Percentiles rank a stretch among this genome's conserved stretches.
Evolutionary conservation across 495 filamentous ascomycete genomes (phyloP).

Genomic region (Friedmanniomyces endolithicus): DNA sequence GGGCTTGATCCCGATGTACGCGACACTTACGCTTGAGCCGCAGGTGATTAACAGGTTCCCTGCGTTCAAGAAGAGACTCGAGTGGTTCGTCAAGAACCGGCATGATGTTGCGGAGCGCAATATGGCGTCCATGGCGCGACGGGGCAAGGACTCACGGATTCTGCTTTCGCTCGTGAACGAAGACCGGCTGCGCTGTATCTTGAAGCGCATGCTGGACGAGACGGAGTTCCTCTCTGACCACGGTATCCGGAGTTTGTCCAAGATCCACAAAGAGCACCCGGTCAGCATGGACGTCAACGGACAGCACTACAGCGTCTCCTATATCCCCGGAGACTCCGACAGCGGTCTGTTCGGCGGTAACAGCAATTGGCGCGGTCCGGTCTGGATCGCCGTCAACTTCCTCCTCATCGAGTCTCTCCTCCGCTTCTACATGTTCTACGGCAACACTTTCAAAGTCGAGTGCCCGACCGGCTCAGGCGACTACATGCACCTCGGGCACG

Average conservation of each 20-base stretch:
- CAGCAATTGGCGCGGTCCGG: slow-evolving; percentile 90
- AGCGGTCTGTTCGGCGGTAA: slow-evolving; percentile 90
- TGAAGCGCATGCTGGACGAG: slow-evolving; percentile 86
- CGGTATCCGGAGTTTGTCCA: slow-evolving; percentile 88
- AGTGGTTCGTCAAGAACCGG: slow-evolving; percentile 86
- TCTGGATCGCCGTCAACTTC: slow-evolving; percentile 96
- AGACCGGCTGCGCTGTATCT: slow-evolving; percentile 71
- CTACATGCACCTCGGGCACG: slow-evolving; percentile 88
- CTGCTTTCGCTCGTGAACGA: slow-evolving; percentile 79
- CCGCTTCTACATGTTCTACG: slow-evolving; percentile 92
- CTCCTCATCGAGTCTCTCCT: slow-evolving; percentile 83
- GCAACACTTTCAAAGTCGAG: slow-evolving; percentile 73
- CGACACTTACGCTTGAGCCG: slow-evolving; percentile 81
- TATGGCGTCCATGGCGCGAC: slow-evolving; percentile 75
- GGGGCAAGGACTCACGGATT: slow-evolving; percentile 78
- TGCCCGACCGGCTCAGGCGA: slow-evolving; percentile 90
- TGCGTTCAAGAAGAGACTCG: slow-evolving; percentile 78
- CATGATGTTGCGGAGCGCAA: slow-evolving; percentile 80
- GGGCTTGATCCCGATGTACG: slow-evolving; percentile 84
- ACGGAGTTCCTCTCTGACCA: slow-evolving; percentile 82
- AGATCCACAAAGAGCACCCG: slow-evolving; percentile 77
- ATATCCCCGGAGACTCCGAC: slow-evolving; percentile 88
- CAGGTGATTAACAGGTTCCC: slow-evolving; percentile 86
- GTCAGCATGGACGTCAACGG: slow-evolving; percentile 95
- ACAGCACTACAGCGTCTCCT: slow-evolving; percentile 75